Evolutionary conservation across 2,329 filamentous ascomycete genomes (phyloP), one percentile per base, ranked within the genome.

Genomic region (Trichothecium sympodiale): DNA sequence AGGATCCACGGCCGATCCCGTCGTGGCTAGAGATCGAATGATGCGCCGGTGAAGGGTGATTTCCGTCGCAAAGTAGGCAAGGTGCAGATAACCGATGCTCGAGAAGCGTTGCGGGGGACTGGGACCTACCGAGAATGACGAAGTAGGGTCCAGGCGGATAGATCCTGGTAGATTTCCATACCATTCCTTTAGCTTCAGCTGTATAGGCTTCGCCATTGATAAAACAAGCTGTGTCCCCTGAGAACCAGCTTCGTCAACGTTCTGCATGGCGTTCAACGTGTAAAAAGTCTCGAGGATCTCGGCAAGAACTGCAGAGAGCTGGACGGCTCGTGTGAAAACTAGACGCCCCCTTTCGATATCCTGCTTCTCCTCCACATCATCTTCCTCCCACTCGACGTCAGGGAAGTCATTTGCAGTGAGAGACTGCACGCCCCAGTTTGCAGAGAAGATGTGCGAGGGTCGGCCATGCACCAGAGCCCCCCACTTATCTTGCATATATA

Each of bases 401-500:
- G 79, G 75, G 46, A 87, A 87, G 53, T 88, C 83, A 38, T 77
- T 74, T 31, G 67, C 57, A 4, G 63, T 68, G n/a, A 85, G 69
- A 6, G 65, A 53, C 39, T 69, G 68, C 5, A 94, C 85, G 2
- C 80, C 85, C 86, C 86, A 94, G 55, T 93, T 76, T 32, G 67
- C 61, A 15, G 64, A 55, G 43, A 74, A 71, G 29, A 77, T 73
- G 45, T 93, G 86, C 4, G 85, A 91, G 1, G 86, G 87, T 9
- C 86, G 78, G 32, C 86, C 86, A 50, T 93, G 83, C 17, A 91
- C 79, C 15, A 94, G 65, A 2, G 86, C 80, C 13, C 83, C 84
- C 87, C 87, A 94, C 57, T 72, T 93, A 58, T 95, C 88, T 59
- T 94, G 86, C 80, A 93, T 89, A 54, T 91, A 94, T 34, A 94